These are phyloP conservation scores for Dictyostelium purpureum DNA, from an alignment of 78 protist genomes.

Conservation along the genomic window DNA sequence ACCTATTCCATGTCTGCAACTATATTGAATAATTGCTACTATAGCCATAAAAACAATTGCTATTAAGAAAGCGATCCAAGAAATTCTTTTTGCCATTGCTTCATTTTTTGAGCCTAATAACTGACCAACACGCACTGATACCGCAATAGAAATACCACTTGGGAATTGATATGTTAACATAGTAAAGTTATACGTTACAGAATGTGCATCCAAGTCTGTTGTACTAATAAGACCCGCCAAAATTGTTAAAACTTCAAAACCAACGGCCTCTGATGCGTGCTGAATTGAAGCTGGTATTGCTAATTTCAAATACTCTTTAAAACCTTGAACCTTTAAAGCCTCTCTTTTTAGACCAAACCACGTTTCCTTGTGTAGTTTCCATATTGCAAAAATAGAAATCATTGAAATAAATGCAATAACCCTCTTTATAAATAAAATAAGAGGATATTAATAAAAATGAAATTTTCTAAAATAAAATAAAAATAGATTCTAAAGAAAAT, in stretches of 20 bases:
- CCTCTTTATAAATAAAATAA: constrained; percentile 5
- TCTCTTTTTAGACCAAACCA: constrained; percentile 56
- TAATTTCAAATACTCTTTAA: constrained; percentile 40
- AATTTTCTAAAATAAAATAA: background rate
- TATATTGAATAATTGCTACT: constrained; percentile 26
- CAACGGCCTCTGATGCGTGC: constrained; percentile 57
- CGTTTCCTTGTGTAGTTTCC: constrained; percentile 41
- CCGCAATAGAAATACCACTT: constrained; percentile 51
- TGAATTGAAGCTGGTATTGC: constrained; percentile 61
- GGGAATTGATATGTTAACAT: constrained; percentile 60
- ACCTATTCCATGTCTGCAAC: constrained; percentile 37
- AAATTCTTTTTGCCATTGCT: constrained; percentile 5
- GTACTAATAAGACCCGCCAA: constrained; percentile 23
- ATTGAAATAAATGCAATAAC: constrained; percentile 24
- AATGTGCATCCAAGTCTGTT: constrained; percentile 41
- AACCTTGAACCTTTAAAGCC: background rate
- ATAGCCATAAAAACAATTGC: constrained; percentile 30
- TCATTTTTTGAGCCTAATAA: constrained; percentile 19
- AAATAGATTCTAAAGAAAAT: background rate
- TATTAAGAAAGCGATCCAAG: constrained; percentile 38
- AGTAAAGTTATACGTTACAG: constrained; percentile 55
- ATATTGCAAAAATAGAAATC: constrained; percentile 9
- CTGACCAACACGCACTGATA: constrained; percentile 61
- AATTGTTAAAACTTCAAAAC: constrained; percentile 64
- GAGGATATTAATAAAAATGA: background rate